These are phyloP conservation scores for Beauveria rudraprayagi DNA, from an alignment of 2,329 filamentous ascomycete genomes.

Conservation along the genomic window DNA sequence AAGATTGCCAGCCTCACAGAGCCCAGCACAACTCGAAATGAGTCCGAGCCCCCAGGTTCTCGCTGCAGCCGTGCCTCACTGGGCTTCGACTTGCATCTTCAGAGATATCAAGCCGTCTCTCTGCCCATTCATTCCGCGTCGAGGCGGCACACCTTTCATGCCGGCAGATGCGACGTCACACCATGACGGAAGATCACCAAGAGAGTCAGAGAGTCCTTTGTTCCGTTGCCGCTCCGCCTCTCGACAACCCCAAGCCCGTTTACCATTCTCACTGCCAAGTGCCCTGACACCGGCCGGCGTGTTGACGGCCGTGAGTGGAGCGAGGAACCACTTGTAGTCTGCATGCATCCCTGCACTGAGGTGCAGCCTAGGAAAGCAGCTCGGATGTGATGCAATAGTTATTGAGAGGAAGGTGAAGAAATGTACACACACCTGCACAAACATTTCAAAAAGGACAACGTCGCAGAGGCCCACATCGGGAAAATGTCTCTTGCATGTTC, in stretches of 20 bases:
- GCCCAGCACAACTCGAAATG: background rate
- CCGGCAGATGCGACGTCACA: background rate
- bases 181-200: background rate
- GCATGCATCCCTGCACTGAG: background rate
- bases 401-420: background rate
- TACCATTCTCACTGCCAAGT: background rate
- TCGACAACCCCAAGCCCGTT: background rate
- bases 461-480: background rate
- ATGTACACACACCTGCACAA: background rate
- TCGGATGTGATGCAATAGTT: background rate
- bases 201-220: background rate
- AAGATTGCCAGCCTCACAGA: background rate
- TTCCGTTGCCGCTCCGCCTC: background rate
- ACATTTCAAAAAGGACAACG: background rate
- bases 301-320: conserved; percentile 4
- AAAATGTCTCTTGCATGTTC: background rate
- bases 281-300: background rate
- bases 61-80: background rate
- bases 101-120: background rate
- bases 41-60: too few species aligned
- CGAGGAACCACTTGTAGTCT: background rate
- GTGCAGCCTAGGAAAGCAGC: background rate
- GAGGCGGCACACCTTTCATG: background rate
- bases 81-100: background rate
- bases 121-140: background rate